Percentiles rank a stretch among this genome's conserved stretches.
phyloP scores from a whole-genome alignment of 2,329 filamentous ascomycete species.

The Colletotrichum euphorbiae region DNA sequence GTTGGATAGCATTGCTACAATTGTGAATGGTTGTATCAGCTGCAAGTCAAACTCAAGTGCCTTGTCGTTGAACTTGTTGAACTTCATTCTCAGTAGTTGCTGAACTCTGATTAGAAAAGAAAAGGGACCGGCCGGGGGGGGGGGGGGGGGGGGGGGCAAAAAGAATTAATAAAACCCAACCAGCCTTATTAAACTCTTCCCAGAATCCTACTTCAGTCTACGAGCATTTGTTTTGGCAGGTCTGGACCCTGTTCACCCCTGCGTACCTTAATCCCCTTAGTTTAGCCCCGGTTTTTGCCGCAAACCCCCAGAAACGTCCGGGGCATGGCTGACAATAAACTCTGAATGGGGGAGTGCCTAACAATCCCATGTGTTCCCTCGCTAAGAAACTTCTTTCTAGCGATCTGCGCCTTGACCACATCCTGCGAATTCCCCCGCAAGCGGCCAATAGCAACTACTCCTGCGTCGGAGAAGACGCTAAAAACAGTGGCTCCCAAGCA shows the following conservation, averaged over 20 bases:
- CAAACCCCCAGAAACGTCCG: not conserved
- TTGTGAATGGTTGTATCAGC: conserved; percentile 4
- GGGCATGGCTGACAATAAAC: not conserved
- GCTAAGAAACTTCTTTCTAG: not conserved
- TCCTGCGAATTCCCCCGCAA: not conserved
- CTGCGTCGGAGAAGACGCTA: conserved; percentile 1
- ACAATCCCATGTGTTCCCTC: conserved; percentile 3
- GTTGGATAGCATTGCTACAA: conserved; percentile 18
- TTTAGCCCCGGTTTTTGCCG: not conserved
- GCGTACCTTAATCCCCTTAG: no score
- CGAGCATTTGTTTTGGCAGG: no score
- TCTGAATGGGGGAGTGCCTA: not conserved
- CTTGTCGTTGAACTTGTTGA: no score
- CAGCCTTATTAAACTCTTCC: no score
- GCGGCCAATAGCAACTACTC: conserved; percentile 8
- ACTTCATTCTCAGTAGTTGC: no score
- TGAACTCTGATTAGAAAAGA: no score
- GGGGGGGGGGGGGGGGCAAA: no score
- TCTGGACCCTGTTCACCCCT: no score
- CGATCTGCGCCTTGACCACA: conserved; percentile 3
- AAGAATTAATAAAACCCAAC: no score
- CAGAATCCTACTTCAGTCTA: no score
- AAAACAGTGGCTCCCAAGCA: conserved; percentile 11
- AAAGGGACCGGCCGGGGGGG: no score
- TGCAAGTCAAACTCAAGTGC: not conserved